Evolutionary conservation across 2,329 filamentous ascomycete species (phyloP).

Genomic region (Aspergillus puulaauensis): DNA sequence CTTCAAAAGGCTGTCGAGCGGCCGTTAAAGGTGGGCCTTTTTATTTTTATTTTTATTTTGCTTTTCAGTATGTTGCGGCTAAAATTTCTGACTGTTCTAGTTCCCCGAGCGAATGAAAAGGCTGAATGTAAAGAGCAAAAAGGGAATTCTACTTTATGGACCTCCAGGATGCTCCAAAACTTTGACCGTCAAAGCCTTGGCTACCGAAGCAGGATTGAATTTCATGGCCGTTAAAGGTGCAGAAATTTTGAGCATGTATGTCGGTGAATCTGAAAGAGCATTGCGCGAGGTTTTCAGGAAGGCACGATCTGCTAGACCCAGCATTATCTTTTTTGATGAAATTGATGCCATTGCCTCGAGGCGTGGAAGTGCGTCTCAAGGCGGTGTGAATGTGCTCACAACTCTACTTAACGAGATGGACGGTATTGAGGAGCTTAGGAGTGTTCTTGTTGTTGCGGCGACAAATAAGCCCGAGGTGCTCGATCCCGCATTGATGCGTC

Average conservation of each 20-base stretch:
- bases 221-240: slow-evolving; percentile 94
- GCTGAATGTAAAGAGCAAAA: slow-evolving; percentile 62
- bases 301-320: slow-evolving; percentile 79
- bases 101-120: slow-evolving; percentile 52
- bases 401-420: slow-evolving; percentile 95
- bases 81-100: slow-evolving; percentile 26
- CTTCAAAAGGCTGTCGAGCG: slow-evolving; percentile 60
- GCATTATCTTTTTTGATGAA: slow-evolving; percentile 96
- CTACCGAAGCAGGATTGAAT: slow-evolving; percentile 86
- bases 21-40: slow-evolving; percentile 51
- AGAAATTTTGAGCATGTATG: slow-evolving; percentile 94
- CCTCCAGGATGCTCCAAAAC: slow-evolving; percentile 96
- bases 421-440: slow-evolving; percentile 80
- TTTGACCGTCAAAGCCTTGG: slow-evolving; percentile 83
- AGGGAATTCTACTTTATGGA: slow-evolving; percentile 85
- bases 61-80: background rate
- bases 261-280: slow-evolving; percentile 87
- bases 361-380: slow-evolving; percentile 51
- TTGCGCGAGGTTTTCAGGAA: slow-evolving; percentile 83
- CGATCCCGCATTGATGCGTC: slow-evolving; percentile 80
- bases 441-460: slow-evolving; percentile 83
- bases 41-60: background rate
- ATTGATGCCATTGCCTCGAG: slow-evolving; percentile 79
- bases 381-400: slow-evolving; percentile 76
- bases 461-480: slow-evolving; percentile 87